Evolutionary conservation across 163 green algal genomes (phyloP), one percentile per base, ranked within the genome.

Genomic region (Prototheca wickerhamii): DNA sequence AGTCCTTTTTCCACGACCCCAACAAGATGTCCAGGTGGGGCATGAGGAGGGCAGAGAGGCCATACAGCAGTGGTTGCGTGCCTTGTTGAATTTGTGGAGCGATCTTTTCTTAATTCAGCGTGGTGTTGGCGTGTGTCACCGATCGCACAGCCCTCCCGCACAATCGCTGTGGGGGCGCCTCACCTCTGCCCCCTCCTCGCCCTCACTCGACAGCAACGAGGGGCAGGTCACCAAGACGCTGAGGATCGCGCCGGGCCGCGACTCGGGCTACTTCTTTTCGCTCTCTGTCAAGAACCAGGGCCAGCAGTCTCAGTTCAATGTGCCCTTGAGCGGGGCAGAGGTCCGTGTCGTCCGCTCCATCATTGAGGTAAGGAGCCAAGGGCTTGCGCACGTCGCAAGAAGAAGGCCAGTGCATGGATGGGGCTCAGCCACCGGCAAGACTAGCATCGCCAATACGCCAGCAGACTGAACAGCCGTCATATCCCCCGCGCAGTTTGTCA

Each of bases 1-100:
- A 4, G 2, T 40, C 23, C 20, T 72, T 72, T 8, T 70, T 71
- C 29, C 72, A 79, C 28, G 72, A 79, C 59, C 72, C 72, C 8
- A 67, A 72, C 67, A 79, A 73, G 63, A 61, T 60, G 37, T 54
- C 46, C 12, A 6, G 5, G 46, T 54, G 46, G 40, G 40, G 40
- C 12, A 15, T 10, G 53, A 42, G 10, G 15, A 20, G 0, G 35
- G 20, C 4, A 40, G 54, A 0, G 63, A 63, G 54, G 63, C 42
- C 42, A 44, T 21, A 23, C 21, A 56, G 28, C n/a, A 29, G 6
- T 62, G 56, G 37, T 34, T 34, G 54, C 31, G n/a, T n/a, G n/a
- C n/a, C n/a, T n/a, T 69, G 35, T 34, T 3, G 54, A 63, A 26
- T 51, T 31, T 50, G 32, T 33, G 18, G 15, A 21, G 33, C 20